Conservation (phyloP, 2,329 filamentous ascomycete species). For the Penicillium sp. region DNA sequence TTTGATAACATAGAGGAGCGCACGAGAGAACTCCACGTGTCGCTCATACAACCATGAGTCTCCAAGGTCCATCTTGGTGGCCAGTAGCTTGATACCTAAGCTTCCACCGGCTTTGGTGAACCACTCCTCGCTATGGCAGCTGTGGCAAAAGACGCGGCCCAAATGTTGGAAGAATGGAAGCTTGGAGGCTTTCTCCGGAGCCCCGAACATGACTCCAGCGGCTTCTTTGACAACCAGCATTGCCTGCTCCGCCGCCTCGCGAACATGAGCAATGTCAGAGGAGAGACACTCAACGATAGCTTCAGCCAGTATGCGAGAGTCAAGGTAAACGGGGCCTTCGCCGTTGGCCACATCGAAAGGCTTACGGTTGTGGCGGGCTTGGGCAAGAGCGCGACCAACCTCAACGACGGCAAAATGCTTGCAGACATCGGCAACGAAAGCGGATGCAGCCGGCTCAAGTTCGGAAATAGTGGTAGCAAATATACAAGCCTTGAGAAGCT, state of each 20-base stretch:
- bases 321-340: constrained; percentile 84
- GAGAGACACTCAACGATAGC: constrained; percentile 88
- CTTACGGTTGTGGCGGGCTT: constrained; percentile 73
- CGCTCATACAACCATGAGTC: constrained; percentile 80
- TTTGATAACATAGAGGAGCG: constrained; percentile 97
- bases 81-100: constrained; percentile 83
- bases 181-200: constrained; percentile 69
- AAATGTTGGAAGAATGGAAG: constrained; percentile 85
- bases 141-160: constrained; percentile 84
- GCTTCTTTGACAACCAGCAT: constrained; percentile 79
- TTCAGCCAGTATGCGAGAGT: constrained; percentile 83
- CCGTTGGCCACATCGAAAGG: constrained; percentile 84
- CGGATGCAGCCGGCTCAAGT: constrained; percentile 73
- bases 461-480: constrained; percentile 81
- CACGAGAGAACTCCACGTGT: constrained; percentile 84
- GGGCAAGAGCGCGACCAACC: constrained; percentile 79
- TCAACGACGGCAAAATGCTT: constrained; percentile 90
- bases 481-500: constrained; percentile 85
- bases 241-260: constrained; percentile 78
- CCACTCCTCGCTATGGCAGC: constrained; percentile 97
- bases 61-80: constrained; percentile 81
- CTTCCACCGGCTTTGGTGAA: constrained; percentile 95
- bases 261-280: constrained; percentile 78
- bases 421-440: constrained; percentile 78
- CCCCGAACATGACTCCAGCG: constrained; percentile 77